Base-by-base conservation (phyloP, 2,329 filamentous ascomycete species). In the Paraphaeosphaeria minitans region DNA sequence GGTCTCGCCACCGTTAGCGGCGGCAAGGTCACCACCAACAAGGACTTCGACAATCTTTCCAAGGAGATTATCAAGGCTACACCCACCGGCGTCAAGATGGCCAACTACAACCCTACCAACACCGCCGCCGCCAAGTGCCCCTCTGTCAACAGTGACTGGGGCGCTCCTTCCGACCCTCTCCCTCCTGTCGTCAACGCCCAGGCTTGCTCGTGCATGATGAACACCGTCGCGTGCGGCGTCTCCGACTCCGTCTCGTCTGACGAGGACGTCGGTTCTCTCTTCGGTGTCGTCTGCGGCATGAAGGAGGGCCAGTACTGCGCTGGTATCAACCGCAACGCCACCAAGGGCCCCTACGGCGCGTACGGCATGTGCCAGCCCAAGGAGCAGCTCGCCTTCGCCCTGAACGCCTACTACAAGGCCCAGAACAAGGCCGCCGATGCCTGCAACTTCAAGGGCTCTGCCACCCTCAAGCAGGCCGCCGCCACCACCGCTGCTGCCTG, bases 131-230 rank as follows among this genome's bases (percentile, higher is more conserved):
- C 82, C 56, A 75, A 84, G 48, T 99, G 95, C 86, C 95, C 95
- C 24, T 80, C 80, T 16, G 78, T 88, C 57, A 81, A 78, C 67
- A 66, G 81, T 45, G 66, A 80, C 72, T 99, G 95, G 94, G 81
- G 84, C 66, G 90, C 91, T 54, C 83, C 84, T 53, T 75, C 80
- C 61, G 82, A 83, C 45, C 81, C 80, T 58, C 91, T 99, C 35
- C 95, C 95, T 29, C 94, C 93, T 10, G 86, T 85, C 12, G 93
- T 93, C 63, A 92, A 98, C 80, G 73, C 85, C 47, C 73, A 86
- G 46, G 87, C 96, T 48, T 99, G 95, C 84, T 78, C 83, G 58
- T 99, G 95, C 86, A 97, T 97, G 91, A 84, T 86, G 76, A 81
- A 85, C 64, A 87, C 87, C 46, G 81, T 96, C 57, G 80, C 81